Percentiles rank a stretch among this genome's conserved stretches.
Evolutionary conservation across 768 basidiomycete species (phyloP).

Genomic region (Hygrophoropsis aurantiaca): DNA sequence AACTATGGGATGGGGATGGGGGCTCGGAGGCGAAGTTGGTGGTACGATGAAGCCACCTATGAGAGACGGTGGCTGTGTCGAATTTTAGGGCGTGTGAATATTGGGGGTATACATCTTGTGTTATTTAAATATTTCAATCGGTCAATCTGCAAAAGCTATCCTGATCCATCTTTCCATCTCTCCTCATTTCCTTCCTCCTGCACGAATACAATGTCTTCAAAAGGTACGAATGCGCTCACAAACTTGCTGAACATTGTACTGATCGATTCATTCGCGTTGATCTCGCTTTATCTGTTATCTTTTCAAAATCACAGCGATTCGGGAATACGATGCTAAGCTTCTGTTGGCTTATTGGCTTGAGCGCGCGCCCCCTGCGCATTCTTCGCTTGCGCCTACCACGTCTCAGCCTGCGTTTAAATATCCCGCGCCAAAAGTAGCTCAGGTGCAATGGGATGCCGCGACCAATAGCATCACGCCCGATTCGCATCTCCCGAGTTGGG

Average conservation of each 20-base stretch:
- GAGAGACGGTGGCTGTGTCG: slow-evolving; percentile 24
- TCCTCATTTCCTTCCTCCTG: slow-evolving; percentile 9
- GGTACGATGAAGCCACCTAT: no score
- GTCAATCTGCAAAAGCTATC: slow-evolving; percentile 2
- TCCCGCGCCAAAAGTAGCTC: slow-evolving; percentile 77
- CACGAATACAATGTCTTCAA: slow-evolving; percentile 28
- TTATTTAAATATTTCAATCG: neutral
- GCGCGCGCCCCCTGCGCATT: slow-evolving; percentile 78
- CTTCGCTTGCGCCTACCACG: slow-evolving; percentile 48
- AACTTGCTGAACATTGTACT: neutral
- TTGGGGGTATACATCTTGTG: slow-evolving; percentile 21
- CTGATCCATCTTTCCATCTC: neutral
- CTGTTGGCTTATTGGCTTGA: slow-evolving; percentile 96
- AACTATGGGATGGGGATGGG: no score
- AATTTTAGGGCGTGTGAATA: slow-evolving; percentile 26
- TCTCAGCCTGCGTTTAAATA: slow-evolving; percentile 52
- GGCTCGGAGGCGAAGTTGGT: no score
- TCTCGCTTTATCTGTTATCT: no score
- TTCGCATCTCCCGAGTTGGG: slow-evolving; percentile 71
- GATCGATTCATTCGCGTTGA: no score
- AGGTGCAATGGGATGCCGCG: slow-evolving; percentile 79
- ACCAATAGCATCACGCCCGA: slow-evolving; percentile 63
- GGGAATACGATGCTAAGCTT: slow-evolving; percentile 99
- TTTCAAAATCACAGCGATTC: slow-evolving; percentile 64
- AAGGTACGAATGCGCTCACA: slow-evolving; percentile 18